Conservation (phyloP, 805 yeast genomes). For the Saturnispora halmiae region DNA sequence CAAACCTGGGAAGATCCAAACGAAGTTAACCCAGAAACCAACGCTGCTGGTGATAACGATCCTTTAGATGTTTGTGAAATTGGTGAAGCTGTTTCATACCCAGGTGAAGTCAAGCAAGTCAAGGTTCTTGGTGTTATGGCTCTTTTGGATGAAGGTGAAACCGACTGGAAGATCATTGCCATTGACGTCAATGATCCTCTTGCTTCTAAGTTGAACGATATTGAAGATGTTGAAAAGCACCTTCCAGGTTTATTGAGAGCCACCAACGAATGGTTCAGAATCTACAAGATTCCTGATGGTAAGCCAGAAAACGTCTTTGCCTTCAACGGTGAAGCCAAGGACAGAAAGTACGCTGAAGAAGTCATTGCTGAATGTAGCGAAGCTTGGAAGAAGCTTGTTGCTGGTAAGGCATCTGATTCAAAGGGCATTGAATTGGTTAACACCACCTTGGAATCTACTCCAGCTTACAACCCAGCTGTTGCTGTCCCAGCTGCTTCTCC, state of each 20-base stretch:
- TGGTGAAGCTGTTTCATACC: constrained; percentile 54
- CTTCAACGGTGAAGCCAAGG: constrained; percentile 88
- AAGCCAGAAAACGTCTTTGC: constrained; percentile 96
- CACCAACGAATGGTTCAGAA: constrained; percentile 96
- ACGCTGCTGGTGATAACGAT: constrained; percentile 72
- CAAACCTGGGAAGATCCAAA: constrained; percentile 83
- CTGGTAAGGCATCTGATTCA: constrained; percentile 48
- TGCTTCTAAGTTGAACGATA: constrained; percentile 77
- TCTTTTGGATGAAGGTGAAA: constrained; percentile 83
- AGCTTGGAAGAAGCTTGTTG: constrained; percentile 73
- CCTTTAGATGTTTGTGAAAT: constrained; percentile 82
- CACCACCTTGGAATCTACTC: constrained; percentile 55
- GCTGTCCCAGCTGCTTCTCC: constrained; percentile 64
- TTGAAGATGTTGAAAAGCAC: constrained; percentile 81
- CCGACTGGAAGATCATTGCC: constrained; percentile 89
- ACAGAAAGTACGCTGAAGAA: constrained; percentile 77
- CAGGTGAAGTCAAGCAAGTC: constrained; percentile 77
- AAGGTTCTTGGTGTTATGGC: constrained; percentile 94
- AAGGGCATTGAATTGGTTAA: constrained; percentile 69
- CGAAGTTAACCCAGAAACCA: constrained; percentile 55
- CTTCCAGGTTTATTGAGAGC: constrained; percentile 91
- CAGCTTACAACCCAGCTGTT: constrained; percentile 41
- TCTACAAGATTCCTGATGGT: constrained; percentile 96
- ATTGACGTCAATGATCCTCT: constrained; percentile 83
- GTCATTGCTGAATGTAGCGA: constrained; percentile 72